Conservation (phyloP, 75 land plant genomes). For the Cryptomeria japonica region DNA sequence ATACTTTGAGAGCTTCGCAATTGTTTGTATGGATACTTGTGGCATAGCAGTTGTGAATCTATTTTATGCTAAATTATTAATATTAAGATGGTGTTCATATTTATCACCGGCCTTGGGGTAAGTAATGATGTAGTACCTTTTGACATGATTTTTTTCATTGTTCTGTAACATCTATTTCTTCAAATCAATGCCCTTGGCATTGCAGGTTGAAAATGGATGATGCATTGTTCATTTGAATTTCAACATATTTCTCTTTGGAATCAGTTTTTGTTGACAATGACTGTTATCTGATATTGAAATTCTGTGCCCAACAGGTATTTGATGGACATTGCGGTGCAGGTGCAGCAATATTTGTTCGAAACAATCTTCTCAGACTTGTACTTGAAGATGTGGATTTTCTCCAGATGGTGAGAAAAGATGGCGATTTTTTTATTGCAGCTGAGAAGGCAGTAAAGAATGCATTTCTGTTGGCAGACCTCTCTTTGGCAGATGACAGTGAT, state of each 20-base stretch:
- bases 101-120: not conserved
- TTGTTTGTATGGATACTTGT: not conserved
- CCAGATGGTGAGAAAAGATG: conserved; percentile 29
- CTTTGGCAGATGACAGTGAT: conserved; percentile 57
- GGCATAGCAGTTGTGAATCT: not conserved
- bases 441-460: conserved; percentile 49
- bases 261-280: not conserved
- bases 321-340: conserved; percentile 78
- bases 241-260: not conserved
- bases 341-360: conserved; percentile 64
- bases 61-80: not conserved
- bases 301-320: conserved; percentile 40
- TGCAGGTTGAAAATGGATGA: not conserved
- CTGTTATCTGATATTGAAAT: not conserved
- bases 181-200: not conserved
- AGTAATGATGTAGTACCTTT: not conserved
- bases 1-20: not conserved
- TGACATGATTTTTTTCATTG: not conserved
- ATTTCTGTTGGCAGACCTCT: conserved; percentile 57
- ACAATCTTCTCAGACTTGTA: conserved; percentile 47
- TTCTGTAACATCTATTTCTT: too few species aligned
- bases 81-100: not conserved
- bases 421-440: conserved; percentile 26
- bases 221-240: not conserved
- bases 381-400: conserved; percentile 51